Evolutionary conservation across 2,329 filamentous ascomycete genomes (phyloP).

Genomic region (Piedraia hortae): DNA sequence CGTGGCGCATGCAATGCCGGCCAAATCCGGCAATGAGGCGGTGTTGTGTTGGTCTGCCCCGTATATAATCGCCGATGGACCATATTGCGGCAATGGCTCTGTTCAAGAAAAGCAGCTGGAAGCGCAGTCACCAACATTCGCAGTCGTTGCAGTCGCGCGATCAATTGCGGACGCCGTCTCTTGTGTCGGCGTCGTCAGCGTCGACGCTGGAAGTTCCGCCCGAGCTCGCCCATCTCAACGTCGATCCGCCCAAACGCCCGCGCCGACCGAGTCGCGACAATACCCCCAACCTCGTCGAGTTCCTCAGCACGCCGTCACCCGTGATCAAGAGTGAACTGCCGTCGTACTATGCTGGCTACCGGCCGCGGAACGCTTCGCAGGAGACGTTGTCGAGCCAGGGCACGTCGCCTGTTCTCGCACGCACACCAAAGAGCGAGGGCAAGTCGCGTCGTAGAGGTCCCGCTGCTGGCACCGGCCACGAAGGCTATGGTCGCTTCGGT

Average conservation of each 20-base stretch:
- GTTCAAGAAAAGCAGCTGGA: neutral
- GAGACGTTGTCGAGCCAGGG: conserved; percentile 30
- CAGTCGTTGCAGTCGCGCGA: neutral
- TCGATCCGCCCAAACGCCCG: conserved; percentile 27
- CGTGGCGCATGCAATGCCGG: conserved; percentile 2
- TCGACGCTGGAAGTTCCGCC: conserved; percentile 20
- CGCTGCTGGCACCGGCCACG: conserved; percentile 75
- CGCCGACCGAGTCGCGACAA: conserved; percentile 19
- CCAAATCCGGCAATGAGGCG: conserved; percentile 2
- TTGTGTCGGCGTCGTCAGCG: conserved; percentile 20
- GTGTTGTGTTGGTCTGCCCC: too few relatives aligned
- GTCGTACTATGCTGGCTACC: conserved; percentile 19
- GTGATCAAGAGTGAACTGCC: conserved; percentile 29
- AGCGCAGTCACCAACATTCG: conserved; percentile 3
- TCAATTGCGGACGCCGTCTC: conserved; percentile 15
- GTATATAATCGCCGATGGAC: neutral
- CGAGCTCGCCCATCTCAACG: conserved; percentile 23
- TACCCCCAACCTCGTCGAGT: conserved; percentile 16
- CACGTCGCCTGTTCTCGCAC: conserved; percentile 29
- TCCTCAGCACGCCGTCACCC: conserved; percentile 20
- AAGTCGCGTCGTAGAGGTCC: conserved; percentile 49
- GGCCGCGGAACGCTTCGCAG: conserved; percentile 23
- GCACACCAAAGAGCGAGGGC: conserved; percentile 31
- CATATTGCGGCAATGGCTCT: neutral
- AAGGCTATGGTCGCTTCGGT: conserved; percentile 48